Evolutionary conservation across 192 early-diverging fungal genomes (phyloP), one percentile per base, ranked within the genome.

Genomic region (Allomyces arbusculus): DNA sequence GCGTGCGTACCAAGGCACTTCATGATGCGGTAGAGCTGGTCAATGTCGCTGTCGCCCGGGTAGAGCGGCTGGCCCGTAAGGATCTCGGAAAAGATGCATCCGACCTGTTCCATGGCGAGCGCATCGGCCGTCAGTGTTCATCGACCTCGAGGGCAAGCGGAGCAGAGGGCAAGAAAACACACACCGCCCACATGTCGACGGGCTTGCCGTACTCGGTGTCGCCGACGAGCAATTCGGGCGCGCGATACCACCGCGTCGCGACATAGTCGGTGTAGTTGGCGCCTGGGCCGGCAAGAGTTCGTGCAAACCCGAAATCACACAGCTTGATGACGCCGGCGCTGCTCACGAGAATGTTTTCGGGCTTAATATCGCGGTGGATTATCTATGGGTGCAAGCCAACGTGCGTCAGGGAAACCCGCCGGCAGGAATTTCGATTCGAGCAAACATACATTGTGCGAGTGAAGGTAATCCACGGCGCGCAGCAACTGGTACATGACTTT

Each of bases 1-100:
- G 33, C 20, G 1, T 0, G 1, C 65, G 10, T 68, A 76, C 79
- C 82, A 12, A 84, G 68, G 45, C 74, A 76, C 65, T 83, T 84
- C 75, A 84, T 82, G 64, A 84, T 84, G 19, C 82, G 66, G 63
- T 84, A 84, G 40, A 84, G 63, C 63, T 84, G 82, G 65, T 84
- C 82, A 65, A 84, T 80, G 65, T 84, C 82, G 20, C 81, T 81
- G 65, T 84, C 81, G 24, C 82, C 82, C 1, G 82, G 82, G 77
- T 97, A 99, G 66, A 99, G 79, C 10, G 92, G 91, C 74, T 88
- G 89, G 24, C 87, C 85, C 64, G 90, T 90, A 55, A 94, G 81
- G 72, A 99, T 85, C 76, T 99, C 96, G 24, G 94, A 94, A 78
- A 99, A 95, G 64, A 99, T 97, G 73, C 96, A 99, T 19, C 96